Base-by-base conservation (phyloP, 2,329 filamentous ascomycete genomes). In the Penicillium sp. region DNA sequence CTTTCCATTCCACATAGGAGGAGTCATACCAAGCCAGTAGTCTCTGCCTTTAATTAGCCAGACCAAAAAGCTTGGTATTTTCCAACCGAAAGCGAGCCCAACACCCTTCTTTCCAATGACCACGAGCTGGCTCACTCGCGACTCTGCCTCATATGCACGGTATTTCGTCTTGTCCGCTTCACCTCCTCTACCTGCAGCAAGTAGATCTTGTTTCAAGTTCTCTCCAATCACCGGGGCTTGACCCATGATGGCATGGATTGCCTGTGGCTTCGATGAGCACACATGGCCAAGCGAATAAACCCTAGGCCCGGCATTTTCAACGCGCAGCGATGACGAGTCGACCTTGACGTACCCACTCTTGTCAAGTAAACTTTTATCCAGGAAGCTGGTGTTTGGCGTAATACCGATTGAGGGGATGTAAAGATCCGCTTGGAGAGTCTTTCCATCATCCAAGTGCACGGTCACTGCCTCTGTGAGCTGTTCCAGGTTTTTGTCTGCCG, bases 1-100 rank as follows among this genome's bases (percentile, higher is more conserved):
- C 55, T 77, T 77, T 16, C 79, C 80, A 65, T 66, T 80, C 80
- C 80, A 83, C 14, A 81, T 55, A 3, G 62, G 62, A 0, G 66
- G 74, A 1, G 75, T 78, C 9, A 76, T 80, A 76, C 77, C 79
- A 26, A 82, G 55, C 77, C 78, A 83, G 59, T 80, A 80, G 59
- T 81, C 77, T 18, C 78, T 66, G 1, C 79, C 78, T 62, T 82
- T 81, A 51, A 81, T 71, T 63, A 77, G 48, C 76, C 78, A 81
- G 0, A 81, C 73, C 43, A 77, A 16, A 24, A 74, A 76, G 49
- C 77, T 75, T 0, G 78, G 77, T 23, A 81, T 3, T 40, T 63
- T 64, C 28, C 63, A 77, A 0, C 79, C 78, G 66, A 76, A 76
- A 0, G 65, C 69, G 0, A 73, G 72, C 0, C 78, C 79, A 8